Evolutionary conservation across 2,329 filamentous ascomycete genomes (phyloP).

Genomic region (Chalara sp.): DNA sequence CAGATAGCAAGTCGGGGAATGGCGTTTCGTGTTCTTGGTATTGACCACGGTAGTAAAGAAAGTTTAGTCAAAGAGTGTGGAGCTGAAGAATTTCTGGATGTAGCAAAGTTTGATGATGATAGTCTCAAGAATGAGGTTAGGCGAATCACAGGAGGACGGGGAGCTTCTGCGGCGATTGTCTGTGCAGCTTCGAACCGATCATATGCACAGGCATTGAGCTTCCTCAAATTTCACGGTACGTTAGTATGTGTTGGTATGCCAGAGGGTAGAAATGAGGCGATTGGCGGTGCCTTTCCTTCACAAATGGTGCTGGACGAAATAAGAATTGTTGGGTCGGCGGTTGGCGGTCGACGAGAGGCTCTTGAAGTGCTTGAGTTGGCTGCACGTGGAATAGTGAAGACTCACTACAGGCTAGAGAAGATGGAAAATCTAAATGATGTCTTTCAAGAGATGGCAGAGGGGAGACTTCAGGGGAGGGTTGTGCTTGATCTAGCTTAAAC

Average conservation of each 20-base stretch:
- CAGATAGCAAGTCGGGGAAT: conserved; percentile 53
- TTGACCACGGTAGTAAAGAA: conserved; percentile 58
- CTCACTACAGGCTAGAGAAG: conserved; percentile 33
- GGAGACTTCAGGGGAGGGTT: conserved; percentile 34
- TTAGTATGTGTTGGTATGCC: conserved; percentile 46
- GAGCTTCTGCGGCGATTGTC: conserved; percentile 54
- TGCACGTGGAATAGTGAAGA: conserved; percentile 34
- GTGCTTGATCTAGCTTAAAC: no score
- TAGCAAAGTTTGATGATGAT: conserved; percentile 44
- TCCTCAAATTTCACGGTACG: conserved; percentile 42
- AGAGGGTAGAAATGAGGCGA: conserved; percentile 36
- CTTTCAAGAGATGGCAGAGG: conserved; percentile 35
- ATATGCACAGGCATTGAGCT: conserved; percentile 39
- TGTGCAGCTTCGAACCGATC: conserved; percentile 42
- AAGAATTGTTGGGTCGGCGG: conserved; percentile 30
- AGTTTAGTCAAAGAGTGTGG: conserved; percentile 50
- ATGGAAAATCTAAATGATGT: conserved; percentile 34
- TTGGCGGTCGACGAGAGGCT: conserved; percentile 41
- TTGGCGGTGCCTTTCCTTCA: conserved; percentile 28
- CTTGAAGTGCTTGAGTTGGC: conserved; percentile 38
- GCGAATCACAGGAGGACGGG: conserved; percentile 47
- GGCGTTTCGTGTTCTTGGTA: conserved; percentile 56
- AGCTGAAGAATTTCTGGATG: conserved; percentile 59
- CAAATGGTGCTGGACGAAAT: not conserved
- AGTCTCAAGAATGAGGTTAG: conserved; percentile 48